These are phyloP conservation scores for Panaeolus cyanescens DNA, from an alignment of 768 basidiomycete genomes.

Conservation along the genomic window DNA sequence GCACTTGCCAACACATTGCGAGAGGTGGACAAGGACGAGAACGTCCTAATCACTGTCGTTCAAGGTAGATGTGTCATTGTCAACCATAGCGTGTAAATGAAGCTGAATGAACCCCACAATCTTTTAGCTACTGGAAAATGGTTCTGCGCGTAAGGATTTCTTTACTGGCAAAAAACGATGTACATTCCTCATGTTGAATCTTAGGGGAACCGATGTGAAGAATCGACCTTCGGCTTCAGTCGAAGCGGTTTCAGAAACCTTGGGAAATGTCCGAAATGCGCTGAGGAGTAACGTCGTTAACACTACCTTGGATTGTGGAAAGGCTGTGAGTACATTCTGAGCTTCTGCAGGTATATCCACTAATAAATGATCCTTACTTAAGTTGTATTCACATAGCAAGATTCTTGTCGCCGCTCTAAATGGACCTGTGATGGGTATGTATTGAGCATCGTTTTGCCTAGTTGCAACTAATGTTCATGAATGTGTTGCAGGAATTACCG, in stretches of 20 bases:
- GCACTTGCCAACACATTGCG: conserved; percentile 58
- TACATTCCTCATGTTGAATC: conserved; percentile 1
- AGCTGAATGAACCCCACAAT: not conserved
- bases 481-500: conserved; percentile 56
- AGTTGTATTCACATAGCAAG: conserved; percentile 74
- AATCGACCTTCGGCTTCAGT: conserved; percentile 10
- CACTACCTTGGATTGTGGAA: conserved; percentile 60
- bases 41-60: conserved; percentile 68
- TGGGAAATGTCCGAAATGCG: conserved; percentile 42
- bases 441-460: not conserved
- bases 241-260: conserved; percentile 9
- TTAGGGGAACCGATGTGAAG: conserved; percentile 63
- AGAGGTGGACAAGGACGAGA: conserved; percentile 57
- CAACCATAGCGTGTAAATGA: not conserved
- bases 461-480: not conserved
- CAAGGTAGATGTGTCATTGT: conserved; percentile 45
- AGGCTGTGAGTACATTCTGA: conserved; percentile 48
- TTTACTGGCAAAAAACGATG: not conserved
- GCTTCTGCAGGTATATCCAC: not conserved
- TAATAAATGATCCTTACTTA: not conserved
- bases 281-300: conserved; percentile 47
- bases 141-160: conserved; percentile 67
- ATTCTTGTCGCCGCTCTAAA: conserved; percentile 72
- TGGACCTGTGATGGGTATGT: conserved; percentile 73
- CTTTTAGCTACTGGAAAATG: conserved; percentile 60